These are phyloP conservation scores for Tricholoma saponaceum DNA, from an alignment of 768 basidiomycete species.

Conservation along the genomic window DNA sequence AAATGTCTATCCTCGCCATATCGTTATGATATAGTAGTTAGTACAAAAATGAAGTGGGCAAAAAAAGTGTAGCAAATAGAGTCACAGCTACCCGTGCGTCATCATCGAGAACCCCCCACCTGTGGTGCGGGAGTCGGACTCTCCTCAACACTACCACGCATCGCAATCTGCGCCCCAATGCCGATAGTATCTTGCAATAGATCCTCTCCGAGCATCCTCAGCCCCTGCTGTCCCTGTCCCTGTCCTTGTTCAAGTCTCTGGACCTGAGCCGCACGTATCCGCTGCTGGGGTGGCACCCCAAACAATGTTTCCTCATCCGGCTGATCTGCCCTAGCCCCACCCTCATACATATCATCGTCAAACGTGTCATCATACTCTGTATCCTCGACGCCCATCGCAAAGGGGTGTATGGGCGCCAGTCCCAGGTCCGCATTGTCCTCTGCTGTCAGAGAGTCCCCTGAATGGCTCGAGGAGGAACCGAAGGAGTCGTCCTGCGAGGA, in stretches of 20 bases:
- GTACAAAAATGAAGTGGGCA: not conserved
- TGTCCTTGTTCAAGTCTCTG: constrained; percentile 6
- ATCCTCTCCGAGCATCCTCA: constrained; percentile 61
- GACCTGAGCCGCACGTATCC: constrained; percentile 24
- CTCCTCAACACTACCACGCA: constrained; percentile 50
- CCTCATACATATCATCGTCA: constrained; percentile 48
- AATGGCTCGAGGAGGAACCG: constrained; percentile 50
- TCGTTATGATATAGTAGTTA: not conserved
- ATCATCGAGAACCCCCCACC: not conserved
- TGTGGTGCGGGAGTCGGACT: constrained; percentile 56
- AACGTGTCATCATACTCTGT: constrained; percentile 47
- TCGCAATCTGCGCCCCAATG: constrained; percentile 49
- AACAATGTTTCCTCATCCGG: constrained; percentile 66
- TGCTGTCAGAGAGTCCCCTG: constrained; percentile 50
- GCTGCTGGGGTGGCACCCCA: constrained; percentile 56
- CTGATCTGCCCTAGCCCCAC: constrained; percentile 36
- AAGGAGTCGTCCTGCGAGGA: constrained; percentile 41
- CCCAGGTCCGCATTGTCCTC: constrained; percentile 34
- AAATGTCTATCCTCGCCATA: not conserved
- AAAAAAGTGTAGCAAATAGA: not conserved
- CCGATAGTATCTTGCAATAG: constrained; percentile 61
- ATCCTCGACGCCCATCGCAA: constrained; percentile 42
- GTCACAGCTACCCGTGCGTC: not conserved
- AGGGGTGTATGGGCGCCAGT: constrained; percentile 54
- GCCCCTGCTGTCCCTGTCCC: constrained; percentile 23